Percentiles rank a stretch among this genome's conserved stretches.
phyloP scores from a whole-genome alignment of 257 asterid genomes.

The Ophiorrhiza pumila region DNA sequence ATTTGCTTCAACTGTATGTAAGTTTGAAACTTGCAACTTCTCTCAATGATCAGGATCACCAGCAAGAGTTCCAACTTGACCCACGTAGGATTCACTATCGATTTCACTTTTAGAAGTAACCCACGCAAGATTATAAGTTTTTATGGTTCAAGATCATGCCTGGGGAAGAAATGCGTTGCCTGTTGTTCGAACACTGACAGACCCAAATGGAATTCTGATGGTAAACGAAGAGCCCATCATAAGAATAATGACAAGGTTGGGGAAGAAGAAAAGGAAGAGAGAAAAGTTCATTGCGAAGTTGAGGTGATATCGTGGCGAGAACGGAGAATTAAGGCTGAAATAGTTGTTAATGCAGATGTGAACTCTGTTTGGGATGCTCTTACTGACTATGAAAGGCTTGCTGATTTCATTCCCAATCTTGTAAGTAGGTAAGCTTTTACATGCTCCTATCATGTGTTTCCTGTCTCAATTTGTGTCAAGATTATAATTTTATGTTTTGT shows the following conservation, averaged over 20 bases:
- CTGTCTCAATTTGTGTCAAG: not conserved
- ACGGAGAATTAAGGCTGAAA: constrained; percentile 69
- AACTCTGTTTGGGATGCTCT: constrained; percentile 77
- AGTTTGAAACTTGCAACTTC: not conserved
- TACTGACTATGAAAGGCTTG: constrained; percentile 91
- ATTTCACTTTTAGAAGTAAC: not conserved
- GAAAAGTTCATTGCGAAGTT: constrained; percentile 70
- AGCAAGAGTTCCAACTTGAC: not conserved
- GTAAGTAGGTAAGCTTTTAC: constrained; percentile 52
- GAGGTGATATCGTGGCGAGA: constrained; percentile 93
- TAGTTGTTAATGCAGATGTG: constrained; percentile 64
- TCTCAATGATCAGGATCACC: constrained; percentile 9
- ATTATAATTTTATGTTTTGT: not conserved
- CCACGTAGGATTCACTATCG: not conserved
- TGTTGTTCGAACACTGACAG: constrained; percentile 3
- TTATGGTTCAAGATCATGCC: not conserved
- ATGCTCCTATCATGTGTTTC: not conserved
- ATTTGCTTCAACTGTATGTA: not conserved
- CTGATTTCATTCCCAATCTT: constrained; percentile 95
- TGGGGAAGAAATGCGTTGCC: not conserved
- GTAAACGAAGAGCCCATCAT: constrained; percentile 6
- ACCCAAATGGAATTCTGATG: constrained; percentile 10
- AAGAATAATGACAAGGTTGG: constrained; percentile 4
- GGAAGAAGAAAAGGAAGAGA: constrained; percentile 15
- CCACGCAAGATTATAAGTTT: not conserved